Evolutionary conservation across 139 green algal genomes (phyloP), one percentile per base, ranked within the genome.

Genomic region (Deuterostichococcus epilithicus): DNA sequence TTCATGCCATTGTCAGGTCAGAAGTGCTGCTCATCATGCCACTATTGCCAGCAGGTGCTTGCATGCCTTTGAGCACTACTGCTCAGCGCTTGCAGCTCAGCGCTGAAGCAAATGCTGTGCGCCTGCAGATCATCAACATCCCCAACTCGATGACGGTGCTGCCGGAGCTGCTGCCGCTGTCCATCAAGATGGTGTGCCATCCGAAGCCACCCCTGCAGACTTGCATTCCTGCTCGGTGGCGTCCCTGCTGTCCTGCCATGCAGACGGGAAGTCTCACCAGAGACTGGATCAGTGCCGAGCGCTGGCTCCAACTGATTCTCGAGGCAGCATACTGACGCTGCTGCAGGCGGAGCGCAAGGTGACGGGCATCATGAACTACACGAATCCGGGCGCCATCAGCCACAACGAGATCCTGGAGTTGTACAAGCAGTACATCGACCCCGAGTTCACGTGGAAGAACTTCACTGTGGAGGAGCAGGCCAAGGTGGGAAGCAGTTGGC

Each of bases 281-380:
- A n/a, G n/a, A n/a, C n/a, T n/a, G n/a, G n/a, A n/a, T n/a, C n/a
- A n/a, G n/a, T n/a, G n/a, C n/a, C n/a, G n/a, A n/a, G n/a, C n/a
- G n/a, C n/a, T n/a, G n/a, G n/a, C n/a, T n/a, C n/a, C n/a, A n/a
- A n/a, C n/a, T n/a, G n/a, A 52, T 52, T 23, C 13, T 52, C 63
- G 32, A 70, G 6, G 1, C n/a, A 20, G 1, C 6, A 70, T 35
- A 22, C n/a, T 32, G 3, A 73, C 3, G 34, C 18, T n/a, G 1
- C 0, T 45, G 60, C 82, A 94, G 90, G 90, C 91, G 26, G 88
- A 91, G 82, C 85, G 94, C 66, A 86, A 88, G 39, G 85, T 97
- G 68, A 97, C 91, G 5, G 95, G 93, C 75, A 94, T 98, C 83
- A 96, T 98, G 91, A 99, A 99, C 90, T 99, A 93, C 88, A 99